Evolutionary conservation across 768 basidiomycete species (phyloP).

Genomic region (Lactarius sanguifluus): DNA sequence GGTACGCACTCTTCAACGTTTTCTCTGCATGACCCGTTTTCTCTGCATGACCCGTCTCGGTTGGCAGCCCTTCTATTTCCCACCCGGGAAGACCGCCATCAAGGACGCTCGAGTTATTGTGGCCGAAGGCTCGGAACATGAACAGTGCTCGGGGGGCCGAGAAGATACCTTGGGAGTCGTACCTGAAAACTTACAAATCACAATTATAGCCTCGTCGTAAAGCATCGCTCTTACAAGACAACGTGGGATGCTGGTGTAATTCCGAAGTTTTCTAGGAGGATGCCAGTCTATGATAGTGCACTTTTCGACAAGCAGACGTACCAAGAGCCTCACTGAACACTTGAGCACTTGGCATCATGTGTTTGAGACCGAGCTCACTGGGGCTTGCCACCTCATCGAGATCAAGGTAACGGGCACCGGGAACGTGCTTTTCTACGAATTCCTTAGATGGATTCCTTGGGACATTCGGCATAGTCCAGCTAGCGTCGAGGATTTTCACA

Average conservation of each 20-base stretch:
- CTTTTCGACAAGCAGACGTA: slow-evolving; percentile 41
- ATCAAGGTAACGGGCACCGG: slow-evolving; percentile 72
- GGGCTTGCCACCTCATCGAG: slow-evolving; percentile 75
- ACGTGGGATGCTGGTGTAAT: slow-evolving; percentile 76
- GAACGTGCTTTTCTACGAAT: slow-evolving; percentile 65
- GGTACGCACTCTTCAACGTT: slow-evolving; percentile 43
- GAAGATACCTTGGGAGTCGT: slow-evolving; percentile 90
- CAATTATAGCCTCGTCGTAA: slow-evolving; percentile 10
- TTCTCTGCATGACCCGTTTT: slow-evolving; percentile 35
- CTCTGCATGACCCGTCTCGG: slow-evolving; percentile 42
- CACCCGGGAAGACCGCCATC: slow-evolving; percentile 92
- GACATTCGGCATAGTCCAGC: slow-evolving; percentile 94
- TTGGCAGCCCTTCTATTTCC: slow-evolving; percentile 62
- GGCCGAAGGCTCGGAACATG: slow-evolving; percentile 93
- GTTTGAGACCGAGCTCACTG: slow-evolving; percentile 79
- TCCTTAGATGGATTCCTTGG: slow-evolving; percentile 69
- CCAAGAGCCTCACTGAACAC: slow-evolving; percentile 79
- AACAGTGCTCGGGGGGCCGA: slow-evolving; percentile 90
- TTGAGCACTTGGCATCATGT: slow-evolving; percentile 84
- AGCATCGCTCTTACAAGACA: slow-evolving; percentile 53
- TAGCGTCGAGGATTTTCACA: slow-evolving; percentile 65
- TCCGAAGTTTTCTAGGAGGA: slow-evolving; percentile 61
- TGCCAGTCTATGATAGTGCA: slow-evolving; percentile 1
- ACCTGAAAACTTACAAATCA: slow-evolving; percentile 45
- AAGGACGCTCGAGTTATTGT: slow-evolving; percentile 79